Base-by-base conservation (phyloP, 2,329 filamentous ascomycete genomes). In the Amauroascus verrucosus region DNA sequence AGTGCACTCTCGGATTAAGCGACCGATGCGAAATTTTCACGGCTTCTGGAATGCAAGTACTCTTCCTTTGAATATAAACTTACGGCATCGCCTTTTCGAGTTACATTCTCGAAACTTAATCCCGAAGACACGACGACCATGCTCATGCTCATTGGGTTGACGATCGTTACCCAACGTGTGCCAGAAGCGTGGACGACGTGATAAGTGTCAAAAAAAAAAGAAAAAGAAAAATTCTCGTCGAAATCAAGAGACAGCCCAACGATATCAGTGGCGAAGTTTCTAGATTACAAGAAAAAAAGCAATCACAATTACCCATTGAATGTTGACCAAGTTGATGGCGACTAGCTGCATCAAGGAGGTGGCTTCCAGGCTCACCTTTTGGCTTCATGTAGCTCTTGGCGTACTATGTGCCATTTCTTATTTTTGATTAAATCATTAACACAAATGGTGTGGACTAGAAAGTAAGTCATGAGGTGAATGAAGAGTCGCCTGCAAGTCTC, bases 31-130 rank as follows among this genome's bases (percentile, higher is more conserved):
- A 37, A 9, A 46, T 40, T 40, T 38, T 49, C 2, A 22, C 20
- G 13, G 28, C 14, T 35, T 44, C 48, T 51, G 28, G 48, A 51
- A 51, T 6, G 26, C 30, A 51, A 38, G 9, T 30, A 4, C 26
- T 30, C 9, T 30, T 30, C 26, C 26, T 30, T 30, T 30, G n/a
- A n/a, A n/a, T n/a, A n/a, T n/a, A n/a, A n/a, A n/a, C n/a, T n/a
- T n/a, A n/a, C n/a, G n/a, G n/a, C n/a, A 30, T 9, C 9, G 9
- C 26, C n/a, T 18, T 43, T 4, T 43, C 38, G 26, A 51, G 38
- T 51, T 51, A 51, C 38, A 51, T 51, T 51, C 30, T 24, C 28
- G 38, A 41, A 41, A 11, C 13, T 22, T 20, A 22, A 41, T 51
- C 18, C 40, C n/a, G 28, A 35, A 5, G 43, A 18, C 16, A 7